Percentiles rank a stretch among this genome's conserved stretches.
These are phyloP conservation scores for Suhomyces prunicola DNA, from an alignment of 805 yeast genomes.

Conservation along the genomic window DNA sequence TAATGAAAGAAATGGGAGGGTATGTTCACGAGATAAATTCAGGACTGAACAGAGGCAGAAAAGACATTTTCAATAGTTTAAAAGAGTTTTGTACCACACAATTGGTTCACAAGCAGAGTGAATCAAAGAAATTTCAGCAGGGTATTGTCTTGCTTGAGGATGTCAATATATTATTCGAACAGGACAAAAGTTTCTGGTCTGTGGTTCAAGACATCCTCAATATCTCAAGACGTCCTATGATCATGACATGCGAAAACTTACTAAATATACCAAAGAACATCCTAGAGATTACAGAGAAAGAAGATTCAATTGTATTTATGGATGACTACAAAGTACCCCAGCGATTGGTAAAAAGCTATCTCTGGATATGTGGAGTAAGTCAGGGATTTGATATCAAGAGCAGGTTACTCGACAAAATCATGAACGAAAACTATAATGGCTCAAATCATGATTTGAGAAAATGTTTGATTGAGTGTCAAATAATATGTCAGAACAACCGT, in stretches of 20 bases:
- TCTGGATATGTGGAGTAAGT: conserved; percentile 38
- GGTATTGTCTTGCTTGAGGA: conserved; percentile 82
- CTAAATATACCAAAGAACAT: conserved; percentile 47
- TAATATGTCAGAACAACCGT: conserved; percentile 23
- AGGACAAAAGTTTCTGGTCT: conserved; percentile 79
- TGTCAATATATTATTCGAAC: conserved; percentile 74
- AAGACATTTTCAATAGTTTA: conserved; percentile 61
- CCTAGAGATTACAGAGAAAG: conserved; percentile 43
- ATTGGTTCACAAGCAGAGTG: conserved; percentile 53
- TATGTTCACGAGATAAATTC: conserved; percentile 81
- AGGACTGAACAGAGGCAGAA: conserved; percentile 68
- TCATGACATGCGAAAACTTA: conserved; percentile 58
- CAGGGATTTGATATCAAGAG: conserved; percentile 34
- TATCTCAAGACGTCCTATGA: conserved; percentile 65
- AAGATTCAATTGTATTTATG: conserved; percentile 37
- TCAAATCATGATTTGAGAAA: conserved; percentile 44
- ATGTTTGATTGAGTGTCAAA: conserved; percentile 45
- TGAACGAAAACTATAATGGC: conserved; percentile 16
- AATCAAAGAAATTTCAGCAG: conserved; percentile 38
- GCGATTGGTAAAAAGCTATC: conserved; percentile 29
- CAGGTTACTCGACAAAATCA: conserved; percentile 24
- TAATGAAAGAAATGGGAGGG: conserved; percentile 59
- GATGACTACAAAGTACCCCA: conserved; percentile 14
- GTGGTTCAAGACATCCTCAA: conserved; percentile 60
- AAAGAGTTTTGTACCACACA: conserved; percentile 84